Conservation (phyloP, 1,284 basidiomycete genomes). For the Trametes hirsuta region DNA sequence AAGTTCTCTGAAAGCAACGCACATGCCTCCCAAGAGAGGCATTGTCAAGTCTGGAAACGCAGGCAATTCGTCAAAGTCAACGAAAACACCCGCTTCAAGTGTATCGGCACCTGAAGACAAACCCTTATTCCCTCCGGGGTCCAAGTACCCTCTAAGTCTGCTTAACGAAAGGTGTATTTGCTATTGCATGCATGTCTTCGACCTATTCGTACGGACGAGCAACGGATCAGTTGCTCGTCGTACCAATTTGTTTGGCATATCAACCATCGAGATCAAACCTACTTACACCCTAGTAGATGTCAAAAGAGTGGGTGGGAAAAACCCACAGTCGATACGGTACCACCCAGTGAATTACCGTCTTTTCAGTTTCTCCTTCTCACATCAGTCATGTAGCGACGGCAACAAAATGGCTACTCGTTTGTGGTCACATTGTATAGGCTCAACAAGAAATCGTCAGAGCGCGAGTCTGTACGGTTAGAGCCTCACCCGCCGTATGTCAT, state of each 20-base stretch:
- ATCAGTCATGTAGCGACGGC: conserved; percentile 44
- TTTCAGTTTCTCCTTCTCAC: neutral
- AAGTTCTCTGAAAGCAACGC: conserved; percentile 1
- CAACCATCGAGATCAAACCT: neutral
- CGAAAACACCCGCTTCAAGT: conserved; percentile 34
- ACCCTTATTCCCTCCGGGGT: conserved; percentile 79
- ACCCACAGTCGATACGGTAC: conserved; percentile 72
- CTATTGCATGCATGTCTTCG: too few species aligned
- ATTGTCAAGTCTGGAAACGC: conserved; percentile 88
- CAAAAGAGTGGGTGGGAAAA: conserved; percentile 88
- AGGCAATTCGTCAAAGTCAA: conserved; percentile 75
- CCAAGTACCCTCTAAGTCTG: conserved; percentile 77
- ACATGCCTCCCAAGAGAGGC: conserved; percentile 74
- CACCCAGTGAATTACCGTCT: conserved; percentile 25
- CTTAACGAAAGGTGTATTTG: conserved; percentile 69
- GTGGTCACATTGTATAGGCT: conserved; percentile 63
- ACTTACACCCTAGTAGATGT: conserved; percentile 51
- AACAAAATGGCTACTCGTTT: conserved; percentile 59
- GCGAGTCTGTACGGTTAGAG: conserved; percentile 71
- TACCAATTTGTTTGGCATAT: neutral
- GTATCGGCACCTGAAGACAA: conserved; percentile 40
- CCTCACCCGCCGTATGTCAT: conserved; percentile 71
- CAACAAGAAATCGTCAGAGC: conserved; percentile 72
- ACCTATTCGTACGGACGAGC: neutral
- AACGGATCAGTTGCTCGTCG: neutral